Conservation (phyloP, 345 rosid species). For the Eucalyptus pauciflora region DNA sequence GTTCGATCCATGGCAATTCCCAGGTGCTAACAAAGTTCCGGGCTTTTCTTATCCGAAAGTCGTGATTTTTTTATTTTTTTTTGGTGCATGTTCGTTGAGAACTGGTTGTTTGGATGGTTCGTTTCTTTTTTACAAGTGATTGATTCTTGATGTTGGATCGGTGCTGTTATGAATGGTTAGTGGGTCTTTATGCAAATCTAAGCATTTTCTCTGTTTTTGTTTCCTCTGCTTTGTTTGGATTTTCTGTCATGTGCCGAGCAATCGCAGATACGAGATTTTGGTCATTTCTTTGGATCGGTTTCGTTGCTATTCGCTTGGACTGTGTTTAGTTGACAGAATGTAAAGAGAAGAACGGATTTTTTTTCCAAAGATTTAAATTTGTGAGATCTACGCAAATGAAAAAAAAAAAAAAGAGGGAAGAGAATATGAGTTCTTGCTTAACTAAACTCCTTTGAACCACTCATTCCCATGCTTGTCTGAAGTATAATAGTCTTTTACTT, state of each 20-base stretch:
- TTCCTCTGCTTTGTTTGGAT: neutral
- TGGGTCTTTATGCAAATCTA: neutral
- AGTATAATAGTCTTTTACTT: too few relatives aligned
- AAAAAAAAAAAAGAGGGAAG: too few relatives aligned
- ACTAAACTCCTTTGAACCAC: too few relatives aligned
- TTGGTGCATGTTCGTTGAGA: neutral
- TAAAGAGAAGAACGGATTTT: neutral
- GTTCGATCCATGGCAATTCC: slow-evolving; percentile 87
- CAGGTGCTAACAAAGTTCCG: slow-evolving; percentile 25
- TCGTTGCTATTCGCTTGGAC: neutral
- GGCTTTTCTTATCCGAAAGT: neutral
- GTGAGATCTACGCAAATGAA: too few relatives aligned
- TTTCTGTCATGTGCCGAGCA: neutral
- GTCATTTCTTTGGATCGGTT: neutral
- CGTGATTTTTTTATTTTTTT: neutral
- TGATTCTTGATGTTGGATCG: neutral
- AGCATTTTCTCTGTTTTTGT: neutral
- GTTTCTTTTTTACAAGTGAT: neutral
- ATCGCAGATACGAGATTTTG: neutral
- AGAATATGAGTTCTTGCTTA: too few relatives aligned
- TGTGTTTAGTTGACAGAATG: neutral
- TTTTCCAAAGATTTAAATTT: too few relatives aligned
- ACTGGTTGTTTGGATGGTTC: neutral
- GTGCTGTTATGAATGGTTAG: neutral
- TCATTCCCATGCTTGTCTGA: too few relatives aligned